Base-by-base conservation (phyloP, 2,329 filamentous ascomycete species). In the Ophiostoma quercus region DNA sequence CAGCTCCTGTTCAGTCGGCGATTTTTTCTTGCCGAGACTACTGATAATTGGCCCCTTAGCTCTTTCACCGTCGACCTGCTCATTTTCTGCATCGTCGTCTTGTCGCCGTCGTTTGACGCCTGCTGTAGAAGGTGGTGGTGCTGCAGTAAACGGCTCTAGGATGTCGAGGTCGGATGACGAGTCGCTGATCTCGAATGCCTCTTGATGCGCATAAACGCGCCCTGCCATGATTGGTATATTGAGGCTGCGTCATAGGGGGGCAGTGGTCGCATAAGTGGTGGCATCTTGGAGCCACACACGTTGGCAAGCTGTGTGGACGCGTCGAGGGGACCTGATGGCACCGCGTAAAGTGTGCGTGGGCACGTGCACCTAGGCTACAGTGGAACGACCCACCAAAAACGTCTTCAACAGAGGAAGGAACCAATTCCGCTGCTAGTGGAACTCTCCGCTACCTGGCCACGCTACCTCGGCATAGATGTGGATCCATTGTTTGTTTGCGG, bases 1-100 rank as follows among this genome's bases (percentile, higher is more conserved):
- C 73, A 83, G 84, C 70, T 82, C 81, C 19, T 65, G 29, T 65
- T 65, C 62, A 4, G 62, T 14, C 32, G 69, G 19, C 34, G 69
- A 1, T 3, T 25, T 29, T 32, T 57, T 39, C 51, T 68, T 32
- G 14, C 9, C 9, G 22, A 57, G 14, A 22, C 8, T 19, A 39
- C 32, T 39, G n/a, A 16, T 34, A 22, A 12, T 34, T 34, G 22
- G 7, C 32, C 2, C 16, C 29, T 3, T n/a, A 8, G 29, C 34
- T 14, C 19, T 3, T 29, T 43, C 37, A 6, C 4, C 22, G 4
- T 11, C 41, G 25, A 78, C 11, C 32, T 12, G 22, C 12, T 51
- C 60, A 14, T 7, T 11, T 12, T 16, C 57, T 25, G 37, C 78
- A n/a, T 76, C 39, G 54, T 25, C 29, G 1, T 54, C 41, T 82